Conservation (phyloP, 805 yeast genomes). For the Cyberlindnera maritima region DNA sequence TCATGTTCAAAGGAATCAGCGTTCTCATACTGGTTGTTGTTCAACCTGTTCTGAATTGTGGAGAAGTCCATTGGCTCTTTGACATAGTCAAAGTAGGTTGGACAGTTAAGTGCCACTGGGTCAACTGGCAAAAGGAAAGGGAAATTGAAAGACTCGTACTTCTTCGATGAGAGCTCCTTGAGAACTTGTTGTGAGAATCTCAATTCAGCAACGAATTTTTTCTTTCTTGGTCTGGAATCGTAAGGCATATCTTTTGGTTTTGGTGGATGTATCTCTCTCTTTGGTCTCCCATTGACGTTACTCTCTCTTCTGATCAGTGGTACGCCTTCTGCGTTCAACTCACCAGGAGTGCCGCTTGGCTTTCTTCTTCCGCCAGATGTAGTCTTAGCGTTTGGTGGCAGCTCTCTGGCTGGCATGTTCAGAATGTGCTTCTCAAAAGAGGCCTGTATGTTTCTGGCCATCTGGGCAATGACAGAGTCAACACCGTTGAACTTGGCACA, state of each 20-base stretch:
- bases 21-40: constrained; percentile 83
- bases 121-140: constrained; percentile 95
- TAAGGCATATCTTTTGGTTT: constrained; percentile 90
- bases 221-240: constrained; percentile 86
- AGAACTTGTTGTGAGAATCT: constrained; percentile 79
- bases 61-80: constrained; percentile 95
- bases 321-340: constrained; percentile 43
- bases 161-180: constrained; percentile 79
- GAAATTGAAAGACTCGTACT: constrained; percentile 78
- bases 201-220: constrained; percentile 86
- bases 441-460: constrained; percentile 89
- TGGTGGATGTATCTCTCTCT: constrained; percentile 96
- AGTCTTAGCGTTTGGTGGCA: constrained; percentile 26
- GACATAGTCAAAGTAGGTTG: constrained; percentile 81
- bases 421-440: constrained; percentile 91
- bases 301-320: constrained; percentile 75
- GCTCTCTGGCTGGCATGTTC: constrained; percentile 75
- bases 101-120: constrained; percentile 89
- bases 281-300: constrained; percentile 75
- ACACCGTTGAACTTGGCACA: constrained; percentile 85
- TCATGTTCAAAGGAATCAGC: constrained; percentile 87
- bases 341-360: constrained; percentile 27
- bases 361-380: constrained; percentile 22
- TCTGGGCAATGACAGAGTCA: constrained; percentile 76
- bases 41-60: constrained; percentile 74